Evolutionary conservation across 2,329 filamentous ascomycete species (phyloP), one percentile per base, ranked within the genome.

Genomic region (Teratosphaeriaceae sp.): DNA sequence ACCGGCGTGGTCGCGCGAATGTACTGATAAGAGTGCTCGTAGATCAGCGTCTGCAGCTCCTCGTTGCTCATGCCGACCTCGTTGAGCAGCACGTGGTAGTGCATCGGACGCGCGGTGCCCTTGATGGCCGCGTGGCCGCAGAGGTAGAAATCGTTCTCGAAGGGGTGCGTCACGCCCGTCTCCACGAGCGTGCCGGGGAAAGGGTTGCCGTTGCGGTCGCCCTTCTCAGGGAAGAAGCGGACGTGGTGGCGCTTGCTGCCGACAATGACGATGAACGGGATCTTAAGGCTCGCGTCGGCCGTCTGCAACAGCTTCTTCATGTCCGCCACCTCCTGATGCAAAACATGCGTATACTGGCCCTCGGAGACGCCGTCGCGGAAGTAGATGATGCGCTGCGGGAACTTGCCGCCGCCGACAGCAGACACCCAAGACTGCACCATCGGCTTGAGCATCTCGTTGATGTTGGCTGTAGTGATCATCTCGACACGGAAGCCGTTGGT

Each of bases 231-330:
- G 70, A 97, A 97, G 63, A 95, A 88, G 13, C 92, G 85, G 41
- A 95, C 81, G 57, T 96, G 90, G 54, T 98, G 92, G 2, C 92
- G 84, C 74, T 98, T 98, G 1, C 86, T 89, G 1, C 86, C 89
- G 35, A 97, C 77, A 30, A 95, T 79, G 9, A 94, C 88, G 0
- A 88, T 88, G 57, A 96, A 82, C 60, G 85, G 85, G 2, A 85
- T 75, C 12, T 66, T 50, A 15, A 56, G 18, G 40, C 63, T 64
- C 30, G 62, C 60, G 15, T 63, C 62, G 24, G 58, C 51, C 15
- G 39, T 40, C 43, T 52, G 55, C 26, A 64, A 40, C 52, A 73
- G 38, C 0, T 70, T 62, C 65, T 83, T 85, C 65, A 97, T 82
- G 50, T 83, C 75, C 0, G 63, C 60, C 0, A 97, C 75, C 59